A percentile compares a stretch with the other conserved stretches of the same genome.
These are phyloP conservation scores for Candida methanosorbosa DNA, from an alignment of 805 yeast genomes.

Conservation along the genomic window DNA sequence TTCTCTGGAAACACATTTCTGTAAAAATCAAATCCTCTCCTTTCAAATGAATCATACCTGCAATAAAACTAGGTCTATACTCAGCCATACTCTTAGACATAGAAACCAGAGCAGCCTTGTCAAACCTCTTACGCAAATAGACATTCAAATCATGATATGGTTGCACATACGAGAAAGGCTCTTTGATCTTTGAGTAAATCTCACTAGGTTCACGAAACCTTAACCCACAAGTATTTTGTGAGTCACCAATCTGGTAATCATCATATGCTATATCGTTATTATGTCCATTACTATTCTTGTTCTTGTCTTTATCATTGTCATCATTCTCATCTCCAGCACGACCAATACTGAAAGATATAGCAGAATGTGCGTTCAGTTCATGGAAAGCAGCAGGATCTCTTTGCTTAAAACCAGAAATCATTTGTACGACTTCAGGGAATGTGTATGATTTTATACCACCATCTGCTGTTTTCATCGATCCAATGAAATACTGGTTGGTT, in stretches of 20 bases:
- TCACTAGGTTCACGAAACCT: slow-evolving; percentile 61
- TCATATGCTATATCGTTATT: not conserved
- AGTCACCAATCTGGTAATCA: not conserved
- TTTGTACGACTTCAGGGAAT: slow-evolving; percentile 52
- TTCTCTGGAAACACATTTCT: slow-evolving; percentile 94
- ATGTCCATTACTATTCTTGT: not conserved
- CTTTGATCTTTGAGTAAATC: slow-evolving; percentile 63
- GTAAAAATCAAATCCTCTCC: slow-evolving; percentile 90
- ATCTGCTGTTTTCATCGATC: slow-evolving; percentile 28
- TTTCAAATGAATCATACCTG: slow-evolving; percentile 79
- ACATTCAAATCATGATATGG: slow-evolving; percentile 79
- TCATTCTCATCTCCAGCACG: slow-evolving; percentile 29
- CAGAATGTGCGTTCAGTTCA: slow-evolving; percentile 23
- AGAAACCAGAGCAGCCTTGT: slow-evolving; percentile 55
- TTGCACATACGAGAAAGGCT: slow-evolving; percentile 83
- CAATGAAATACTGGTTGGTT: slow-evolving; percentile 64
- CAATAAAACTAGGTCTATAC: slow-evolving; percentile 87
- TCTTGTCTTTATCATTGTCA: slow-evolving; percentile 9
- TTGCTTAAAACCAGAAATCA: slow-evolving; percentile 29
- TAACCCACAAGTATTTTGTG: slow-evolving; percentile 25
- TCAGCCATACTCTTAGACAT: slow-evolving; percentile 87
- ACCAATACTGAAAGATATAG: slow-evolving; percentile 42
- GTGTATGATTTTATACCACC: slow-evolving; percentile 32
- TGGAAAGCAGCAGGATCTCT: slow-evolving; percentile 32
- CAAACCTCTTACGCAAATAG: slow-evolving; percentile 65